These are phyloP conservation scores for Candida golubevii DNA, from an alignment of 805 yeast genomes.

Conservation along the genomic window DNA sequence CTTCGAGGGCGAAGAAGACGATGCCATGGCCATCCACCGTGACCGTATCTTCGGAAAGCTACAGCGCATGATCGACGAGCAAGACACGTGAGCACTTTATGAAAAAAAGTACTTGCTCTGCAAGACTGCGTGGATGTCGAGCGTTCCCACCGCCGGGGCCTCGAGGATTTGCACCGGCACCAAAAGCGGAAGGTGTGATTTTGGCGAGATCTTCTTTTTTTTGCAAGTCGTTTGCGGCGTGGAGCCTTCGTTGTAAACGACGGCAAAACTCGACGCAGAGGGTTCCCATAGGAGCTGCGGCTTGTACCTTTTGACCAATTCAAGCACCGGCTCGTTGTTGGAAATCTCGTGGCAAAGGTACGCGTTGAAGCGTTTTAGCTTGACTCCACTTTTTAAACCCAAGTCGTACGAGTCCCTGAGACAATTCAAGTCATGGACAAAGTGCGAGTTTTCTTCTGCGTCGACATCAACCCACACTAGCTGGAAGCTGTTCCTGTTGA, in stretches of 20 bases:
- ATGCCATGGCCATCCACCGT: constrained; percentile 58
- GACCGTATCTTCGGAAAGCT: constrained; percentile 57
- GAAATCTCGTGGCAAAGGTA: constrained; percentile 10
- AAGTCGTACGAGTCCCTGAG: constrained; percentile 7
- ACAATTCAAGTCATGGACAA: constrained; percentile 7
- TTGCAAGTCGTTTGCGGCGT: not conserved
- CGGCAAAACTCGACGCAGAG: constrained; percentile 1
- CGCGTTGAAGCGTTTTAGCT: constrained; percentile 1
- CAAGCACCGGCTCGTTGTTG: constrained; percentile 4
- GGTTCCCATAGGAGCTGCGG: constrained; percentile 24
- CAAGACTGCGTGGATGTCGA: constrained; percentile 30
- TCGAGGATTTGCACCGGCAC: constrained; percentile 28
- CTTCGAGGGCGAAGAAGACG: constrained; percentile 53
- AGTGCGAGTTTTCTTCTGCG: constrained; percentile 6
- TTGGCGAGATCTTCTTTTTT: constrained; percentile 1
- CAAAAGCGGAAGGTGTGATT: constrained; percentile 23
- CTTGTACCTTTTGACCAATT: constrained; percentile 17
- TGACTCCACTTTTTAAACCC: not conserved
- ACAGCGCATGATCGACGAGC: constrained; percentile 50
- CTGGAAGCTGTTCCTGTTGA: constrained; percentile 25
- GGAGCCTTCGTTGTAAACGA: constrained; percentile 4
- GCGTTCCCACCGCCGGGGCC: constrained; percentile 28
- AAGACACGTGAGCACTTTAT: constrained; percentile 7
- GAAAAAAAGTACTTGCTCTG: constrained; percentile 37
- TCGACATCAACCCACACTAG: constrained; percentile 31